phyloP scores from a whole-genome alignment of 257 asterid genomes.

The Jaltomata sinuosa region DNA sequence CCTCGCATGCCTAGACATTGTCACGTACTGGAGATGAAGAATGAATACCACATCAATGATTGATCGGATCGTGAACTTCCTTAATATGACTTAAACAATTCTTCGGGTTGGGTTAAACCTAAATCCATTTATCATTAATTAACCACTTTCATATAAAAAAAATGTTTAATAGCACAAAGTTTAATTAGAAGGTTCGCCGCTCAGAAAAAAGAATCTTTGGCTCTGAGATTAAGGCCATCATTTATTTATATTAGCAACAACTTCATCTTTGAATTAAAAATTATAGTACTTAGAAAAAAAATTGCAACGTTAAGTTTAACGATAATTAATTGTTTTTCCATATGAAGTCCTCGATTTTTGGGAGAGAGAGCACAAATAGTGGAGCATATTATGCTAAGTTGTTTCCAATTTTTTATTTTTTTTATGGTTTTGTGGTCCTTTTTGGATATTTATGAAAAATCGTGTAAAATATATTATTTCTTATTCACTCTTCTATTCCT shows the following conservation, averaged over 20 bases:
- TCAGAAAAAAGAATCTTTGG: constrained; percentile 39
- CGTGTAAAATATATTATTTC: neutral
- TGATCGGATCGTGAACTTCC: no score
- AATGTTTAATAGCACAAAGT: constrained; percentile 14
- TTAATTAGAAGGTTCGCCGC: constrained; percentile 57
- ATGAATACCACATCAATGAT: neutral
- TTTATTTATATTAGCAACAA: neutral
- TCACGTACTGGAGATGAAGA: no score
- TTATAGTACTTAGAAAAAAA: no score
- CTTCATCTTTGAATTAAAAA: neutral
- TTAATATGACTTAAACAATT: neutral
- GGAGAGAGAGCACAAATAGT: constrained; percentile 31
- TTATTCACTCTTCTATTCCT: neutral
- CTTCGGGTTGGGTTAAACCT: neutral
- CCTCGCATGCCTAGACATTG: no score
- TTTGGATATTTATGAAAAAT: neutral
- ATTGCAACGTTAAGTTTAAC: neutral
- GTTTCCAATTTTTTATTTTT: no score
- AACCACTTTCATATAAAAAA: neutral
- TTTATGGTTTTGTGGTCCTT: constrained; percentile 15
- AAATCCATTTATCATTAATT: neutral
- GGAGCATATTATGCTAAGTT: constrained; percentile 52
- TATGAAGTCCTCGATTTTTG: constrained; percentile 15
- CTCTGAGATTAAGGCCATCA: constrained; percentile 31
- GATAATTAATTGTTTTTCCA: neutral